A percentile compares a stretch with the other conserved stretches of the same genome.
phyloP scores from a whole-genome alignment of 495 filamentous ascomycete genomes.

The Neohortaea acidophila region DNA sequence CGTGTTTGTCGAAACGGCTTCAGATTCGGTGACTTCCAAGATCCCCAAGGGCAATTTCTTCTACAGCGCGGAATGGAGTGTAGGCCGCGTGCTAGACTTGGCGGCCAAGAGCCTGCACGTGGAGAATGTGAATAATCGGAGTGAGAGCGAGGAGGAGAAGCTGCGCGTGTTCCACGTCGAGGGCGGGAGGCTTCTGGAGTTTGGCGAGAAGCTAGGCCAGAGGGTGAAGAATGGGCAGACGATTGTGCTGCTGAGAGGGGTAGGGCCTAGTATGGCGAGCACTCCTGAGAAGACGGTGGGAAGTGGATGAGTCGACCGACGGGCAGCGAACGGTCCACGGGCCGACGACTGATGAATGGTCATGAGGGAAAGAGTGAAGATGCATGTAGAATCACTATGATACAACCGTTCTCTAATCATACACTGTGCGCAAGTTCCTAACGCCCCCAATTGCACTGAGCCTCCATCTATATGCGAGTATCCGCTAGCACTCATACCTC shows the following conservation, averaged over 20 bases:
- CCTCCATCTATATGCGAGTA: too few relatives aligned
- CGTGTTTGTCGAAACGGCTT: slow-evolving; percentile 71
- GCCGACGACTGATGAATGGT: too few relatives aligned
- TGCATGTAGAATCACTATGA: too few relatives aligned
- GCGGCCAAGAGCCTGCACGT: slow-evolving; percentile 67
- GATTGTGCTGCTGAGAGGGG: slow-evolving; percentile 72
- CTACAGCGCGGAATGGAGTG: slow-evolving; percentile 72
- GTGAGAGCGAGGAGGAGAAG: slow-evolving; percentile 35
- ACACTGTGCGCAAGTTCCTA: too few relatives aligned
- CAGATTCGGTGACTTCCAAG: slow-evolving; percentile 54
- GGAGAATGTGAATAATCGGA: slow-evolving; percentile 24
- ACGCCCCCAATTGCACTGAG: too few relatives aligned
- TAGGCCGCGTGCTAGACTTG: slow-evolving; percentile 75
- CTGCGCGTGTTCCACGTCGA: slow-evolving; percentile 86
- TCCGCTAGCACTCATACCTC: too few relatives aligned
- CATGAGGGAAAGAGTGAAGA: too few relatives aligned
- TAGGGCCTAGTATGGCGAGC: slow-evolving; percentile 33
- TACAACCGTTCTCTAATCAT: too few relatives aligned
- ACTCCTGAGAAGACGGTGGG: slow-evolving; percentile 7
- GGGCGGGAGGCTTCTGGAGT: slow-evolving; percentile 67
- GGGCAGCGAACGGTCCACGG: too few relatives aligned
- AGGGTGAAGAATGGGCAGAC: slow-evolving; percentile 65
- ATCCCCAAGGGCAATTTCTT: slow-evolving; percentile 49
- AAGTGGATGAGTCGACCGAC: background rate
- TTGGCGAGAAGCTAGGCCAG: slow-evolving; percentile 65